Evolutionary conservation across 176 grass and related monocot genomes (phyloP), one percentile per base, ranked within the genome.

Genomic region (Oropetium thomaeum): DNA sequence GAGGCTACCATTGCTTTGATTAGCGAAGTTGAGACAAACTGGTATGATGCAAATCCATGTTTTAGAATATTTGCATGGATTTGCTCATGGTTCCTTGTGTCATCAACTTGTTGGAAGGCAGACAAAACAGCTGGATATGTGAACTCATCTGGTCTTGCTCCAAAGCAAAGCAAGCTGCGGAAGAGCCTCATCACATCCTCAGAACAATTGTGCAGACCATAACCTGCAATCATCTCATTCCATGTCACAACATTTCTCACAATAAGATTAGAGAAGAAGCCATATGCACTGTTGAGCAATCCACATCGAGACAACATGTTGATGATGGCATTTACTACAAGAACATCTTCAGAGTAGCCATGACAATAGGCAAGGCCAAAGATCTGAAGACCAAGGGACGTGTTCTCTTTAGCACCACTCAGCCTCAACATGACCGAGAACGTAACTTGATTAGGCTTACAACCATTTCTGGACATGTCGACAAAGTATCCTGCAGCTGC

Each of bases 151-250:
- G 73, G 81, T 75, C 28, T 77, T 61, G 22, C 70, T 14, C 64
- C 63, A 0, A 63, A 57, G 47, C 63, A 70, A 53, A 88, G 58
- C 62, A 88, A 66, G 48, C 32, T 22, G 47, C 73, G 69, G 31
- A 92, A 88, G 76, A 92, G 52, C 55, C 52, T 77, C 57, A 92
- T 75, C 11, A 74, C 81, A 16, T 82, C 49, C 59, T 69, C 57
- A 16, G 68, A 60, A 70, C 28, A 62, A 9, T 65, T 28, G 39
- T 85, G 65, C n/a, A 85, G 26, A 76, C 67, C 82, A 67, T 79
- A 88, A 19, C 78, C 82, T 40, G 81, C 67, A 20, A 88, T 85
- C 74, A 92, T 88, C 69, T 85, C 89, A 5, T 92, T 92, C 69
- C 85, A 92, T 25, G 82, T 85, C 31, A 85, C 65, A 11, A 66